Evolutionary conservation across 495 filamentous ascomycete genomes (phyloP).

Genomic region (Podospora fimiseda): DNA sequence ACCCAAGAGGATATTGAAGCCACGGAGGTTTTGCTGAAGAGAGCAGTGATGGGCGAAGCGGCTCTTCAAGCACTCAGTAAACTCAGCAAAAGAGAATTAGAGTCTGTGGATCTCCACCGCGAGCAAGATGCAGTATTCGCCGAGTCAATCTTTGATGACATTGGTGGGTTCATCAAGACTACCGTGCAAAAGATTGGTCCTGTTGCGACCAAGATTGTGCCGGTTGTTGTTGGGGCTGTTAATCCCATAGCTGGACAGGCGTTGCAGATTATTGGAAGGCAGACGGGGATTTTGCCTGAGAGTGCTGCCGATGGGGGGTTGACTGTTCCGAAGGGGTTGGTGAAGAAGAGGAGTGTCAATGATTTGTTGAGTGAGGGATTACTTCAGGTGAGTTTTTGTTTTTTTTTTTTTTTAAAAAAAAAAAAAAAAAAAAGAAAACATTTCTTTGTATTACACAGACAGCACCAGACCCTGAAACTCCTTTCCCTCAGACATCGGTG

Average conservation of each 20-base stretch:
- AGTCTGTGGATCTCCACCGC: constrained; percentile 1
- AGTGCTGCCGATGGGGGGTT: too few relatives aligned
- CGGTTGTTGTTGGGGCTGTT: not conserved
- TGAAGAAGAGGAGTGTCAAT: not conserved
- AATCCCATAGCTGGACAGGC: not conserved
- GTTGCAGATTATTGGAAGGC: not conserved
- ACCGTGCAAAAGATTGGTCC: constrained; percentile 19
- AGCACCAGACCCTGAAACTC: not conserved
- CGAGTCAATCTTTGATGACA: constrained; percentile 17
- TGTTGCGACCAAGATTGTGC: constrained; percentile 8
- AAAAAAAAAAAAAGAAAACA: too few relatives aligned
- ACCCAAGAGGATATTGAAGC: constrained; percentile 5
- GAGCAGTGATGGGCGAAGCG: constrained; percentile 33
- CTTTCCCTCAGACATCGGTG: too few relatives aligned
- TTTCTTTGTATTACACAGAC: not conserved
- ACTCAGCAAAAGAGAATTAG: constrained; percentile 19
- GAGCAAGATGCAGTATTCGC: not conserved
- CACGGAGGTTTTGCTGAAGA: constrained; percentile 18
- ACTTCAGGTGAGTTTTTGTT: not conserved
- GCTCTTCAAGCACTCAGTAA: constrained; percentile 31
- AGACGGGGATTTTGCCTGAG: not conserved
- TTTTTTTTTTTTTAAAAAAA: not conserved
- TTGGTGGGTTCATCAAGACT: constrained; percentile 21
- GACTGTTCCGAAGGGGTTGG: not conserved
- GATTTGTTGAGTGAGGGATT: not conserved